phyloP scores from a whole-genome alignment of 768 basidiomycete species.

The Boletus pseudo-olivaceus region DNA sequence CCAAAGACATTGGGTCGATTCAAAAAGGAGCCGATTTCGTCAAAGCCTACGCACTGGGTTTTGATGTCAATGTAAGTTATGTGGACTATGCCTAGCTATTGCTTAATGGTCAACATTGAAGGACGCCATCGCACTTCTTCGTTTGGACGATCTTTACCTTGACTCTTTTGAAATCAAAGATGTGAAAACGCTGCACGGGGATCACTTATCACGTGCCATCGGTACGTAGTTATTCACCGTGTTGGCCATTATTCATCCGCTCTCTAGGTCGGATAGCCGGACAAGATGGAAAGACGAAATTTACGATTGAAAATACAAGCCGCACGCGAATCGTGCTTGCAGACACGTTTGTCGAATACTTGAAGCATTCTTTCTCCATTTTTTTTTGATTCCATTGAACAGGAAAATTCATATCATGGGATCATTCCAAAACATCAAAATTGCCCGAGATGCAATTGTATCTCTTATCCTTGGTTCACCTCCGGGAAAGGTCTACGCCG shows the following conservation, averaged over 20 bases:
- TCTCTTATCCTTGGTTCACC: constrained; percentile 94
- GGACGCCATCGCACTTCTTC: constrained; percentile 94
- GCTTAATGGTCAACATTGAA: constrained; percentile 30
- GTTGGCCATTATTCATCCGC: constrained; percentile 3
- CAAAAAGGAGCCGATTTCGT: constrained; percentile 98
- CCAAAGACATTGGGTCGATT: constrained; percentile 86
- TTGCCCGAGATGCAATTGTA: constrained; percentile 94
- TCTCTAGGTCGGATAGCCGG: constrained; percentile 89
- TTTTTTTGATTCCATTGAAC: constrained; percentile 14
- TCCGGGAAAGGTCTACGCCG: constrained; percentile 91
- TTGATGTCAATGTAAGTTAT: constrained; percentile 81
- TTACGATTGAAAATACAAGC: constrained; percentile 96
- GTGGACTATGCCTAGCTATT: not conserved
- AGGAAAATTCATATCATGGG: constrained; percentile 99
- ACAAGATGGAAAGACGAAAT: constrained; percentile 97
- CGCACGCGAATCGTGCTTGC: constrained; percentile 98
- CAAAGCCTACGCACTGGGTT: constrained; percentile 91
- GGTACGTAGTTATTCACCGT: constrained; percentile 43
- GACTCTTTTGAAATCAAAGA: constrained; percentile 99
- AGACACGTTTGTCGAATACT: constrained; percentile 69
- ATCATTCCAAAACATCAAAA: constrained; percentile 97
- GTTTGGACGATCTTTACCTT: constrained; percentile 95
- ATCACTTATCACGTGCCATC: constrained; percentile 97
- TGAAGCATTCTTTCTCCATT: not conserved
- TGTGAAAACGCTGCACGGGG: constrained; percentile 95